Percentiles rank a stretch among this genome's conserved stretches.
phyloP scores from a whole-genome alignment of 2,329 filamentous ascomycete species.

The Claviceps fusiformis region DNA sequence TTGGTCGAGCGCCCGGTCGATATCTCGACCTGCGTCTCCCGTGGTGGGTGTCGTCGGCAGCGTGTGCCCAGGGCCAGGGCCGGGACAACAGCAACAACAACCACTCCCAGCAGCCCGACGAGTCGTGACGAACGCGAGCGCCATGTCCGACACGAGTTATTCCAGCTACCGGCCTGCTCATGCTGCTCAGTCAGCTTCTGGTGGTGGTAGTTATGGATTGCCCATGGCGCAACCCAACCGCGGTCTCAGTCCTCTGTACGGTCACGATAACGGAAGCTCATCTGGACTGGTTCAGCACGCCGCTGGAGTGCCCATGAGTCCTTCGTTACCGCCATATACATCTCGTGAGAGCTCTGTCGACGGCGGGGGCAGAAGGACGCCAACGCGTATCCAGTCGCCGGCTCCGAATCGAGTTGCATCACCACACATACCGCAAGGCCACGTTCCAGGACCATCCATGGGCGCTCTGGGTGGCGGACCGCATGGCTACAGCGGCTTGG shows the following conservation, averaged over 20 bases:
- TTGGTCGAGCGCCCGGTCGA: constrained; percentile 22
- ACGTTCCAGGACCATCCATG: constrained; percentile 26
- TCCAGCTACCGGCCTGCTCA: constrained; percentile 10
- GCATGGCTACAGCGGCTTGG: constrained; percentile 44
- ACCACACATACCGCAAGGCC: background rate
- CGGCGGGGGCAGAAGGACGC: constrained; percentile 11
- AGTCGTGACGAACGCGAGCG: constrained; percentile 7
- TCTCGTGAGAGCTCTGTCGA: constrained; percentile 13
- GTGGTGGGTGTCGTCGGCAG: constrained; percentile 14
- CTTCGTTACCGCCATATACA: constrained; percentile 13
- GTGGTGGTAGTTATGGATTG: background rate
- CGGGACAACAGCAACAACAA: constrained; percentile 1
- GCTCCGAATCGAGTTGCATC: constrained; percentile 2
- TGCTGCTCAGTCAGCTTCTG: constrained; percentile 3
- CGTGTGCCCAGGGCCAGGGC: constrained; percentile 13
- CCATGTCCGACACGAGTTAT: constrained; percentile 15
- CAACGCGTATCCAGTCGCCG: constrained; percentile 9
- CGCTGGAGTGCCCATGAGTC: constrained; percentile 33
- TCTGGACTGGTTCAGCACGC: constrained; percentile 39
- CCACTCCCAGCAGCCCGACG: constrained; percentile 9
- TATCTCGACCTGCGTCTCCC: constrained; percentile 40
- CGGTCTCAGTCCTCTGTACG: constrained; percentile 35
- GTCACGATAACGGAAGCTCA: constrained; percentile 37
- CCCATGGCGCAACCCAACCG: constrained; percentile 15
- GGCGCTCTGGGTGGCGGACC: constrained; percentile 45